Percentiles rank a stretch among this genome's conserved stretches.
phyloP scores from a whole-genome alignment of 139 green algal genomes.

The Picocystis salinarum region DNA sequence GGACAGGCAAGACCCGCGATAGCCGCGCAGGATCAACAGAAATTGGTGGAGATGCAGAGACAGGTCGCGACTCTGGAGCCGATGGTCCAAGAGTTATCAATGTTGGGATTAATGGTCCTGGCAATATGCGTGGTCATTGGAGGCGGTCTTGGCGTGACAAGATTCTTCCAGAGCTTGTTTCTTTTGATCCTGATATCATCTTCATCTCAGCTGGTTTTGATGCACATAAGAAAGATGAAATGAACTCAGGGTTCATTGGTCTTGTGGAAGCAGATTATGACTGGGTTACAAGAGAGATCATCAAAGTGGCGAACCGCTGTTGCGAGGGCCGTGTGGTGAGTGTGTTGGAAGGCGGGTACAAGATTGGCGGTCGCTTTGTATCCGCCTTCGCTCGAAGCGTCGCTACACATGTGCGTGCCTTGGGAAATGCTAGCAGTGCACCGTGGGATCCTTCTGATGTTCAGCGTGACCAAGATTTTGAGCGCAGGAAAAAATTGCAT shows the following conservation, averaged over 20 bases:
- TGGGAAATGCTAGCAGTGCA: slow-evolving; percentile 15
- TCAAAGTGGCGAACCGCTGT: slow-evolving; percentile 41
- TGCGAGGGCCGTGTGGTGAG: slow-evolving; percentile 61
- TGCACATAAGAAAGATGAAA: slow-evolving; percentile 64
- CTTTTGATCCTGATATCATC: slow-evolving; percentile 71
- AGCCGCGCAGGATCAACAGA: no score
- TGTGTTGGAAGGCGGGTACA: slow-evolving; percentile 79
- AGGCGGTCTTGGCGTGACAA: slow-evolving; percentile 72
- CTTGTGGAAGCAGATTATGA: slow-evolving; percentile 66
- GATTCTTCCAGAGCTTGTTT: slow-evolving; percentile 38
- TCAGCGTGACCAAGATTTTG: no score
- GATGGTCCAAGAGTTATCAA: slow-evolving; percentile 65
- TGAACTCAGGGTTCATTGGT: slow-evolving; percentile 66
- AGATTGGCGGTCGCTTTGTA: slow-evolving; percentile 50
- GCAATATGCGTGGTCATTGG: slow-evolving; percentile 57
- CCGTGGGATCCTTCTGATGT: no score
- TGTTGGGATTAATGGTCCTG: slow-evolving; percentile 45
- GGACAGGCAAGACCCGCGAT: slow-evolving; percentile 58
- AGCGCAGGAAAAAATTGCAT: no score
- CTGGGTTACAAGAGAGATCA: slow-evolving; percentile 71
- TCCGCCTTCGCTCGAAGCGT: slow-evolving; percentile 67
- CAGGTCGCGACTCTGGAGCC: no score
- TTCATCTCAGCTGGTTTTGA: slow-evolving; percentile 79
- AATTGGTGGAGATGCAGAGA: no score
- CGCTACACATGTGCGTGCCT: slow-evolving; percentile 55